Evolutionary conservation across 2,329 filamentous ascomycete species (phyloP), one percentile per base, ranked within the genome.

Genomic region (Talaromyces atroroseus): DNA sequence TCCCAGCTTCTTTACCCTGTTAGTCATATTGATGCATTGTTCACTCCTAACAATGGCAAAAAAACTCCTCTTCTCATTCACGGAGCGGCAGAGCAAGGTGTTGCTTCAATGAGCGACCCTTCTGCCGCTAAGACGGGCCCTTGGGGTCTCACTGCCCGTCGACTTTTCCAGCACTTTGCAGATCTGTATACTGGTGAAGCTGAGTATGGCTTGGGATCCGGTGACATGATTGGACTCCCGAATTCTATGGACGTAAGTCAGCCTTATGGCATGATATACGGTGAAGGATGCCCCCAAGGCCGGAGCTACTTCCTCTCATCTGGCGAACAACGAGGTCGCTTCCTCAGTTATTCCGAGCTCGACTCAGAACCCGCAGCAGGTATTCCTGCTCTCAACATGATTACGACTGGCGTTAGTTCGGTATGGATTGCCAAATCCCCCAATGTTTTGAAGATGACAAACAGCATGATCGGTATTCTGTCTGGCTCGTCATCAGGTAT

Each of bases 201-300:
- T 18, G 85, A 86, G 34, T 95, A 88, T 72, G 92, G 92, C 2
- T 70, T 92, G 50, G 90, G 89, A 3, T 78, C 89, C 32, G 91
- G 90, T 5, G 86, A 90, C 42, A 68, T 85, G 52, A 85, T 90
- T 10, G 90, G 88, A 16, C 76, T 86, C 23, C 89, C 89, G 1
- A 96, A 96, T 65, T 82, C 88, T 36, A 92, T 96, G 87, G 92
- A 96, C 68, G 83, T 96, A 36, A 96, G 91, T 66, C 89, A 92
- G 64, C 82, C 83, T 8, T 92, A 89, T 67, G 92, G 92, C 8
- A 83, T 92, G 74, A 76, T 95, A 7, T 86, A 89, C 54, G 92
- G 91, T 2, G 90, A 96, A 75, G 92, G 90, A 1, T 90, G 87
- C 56, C 91, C 91, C 0, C 89, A 89, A 49, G 92, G 92, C 3